These are phyloP conservation scores for Panicum virgatum DNA, from an alignment of 202 grass and related monocot genomes.

Conservation along the genomic window DNA sequence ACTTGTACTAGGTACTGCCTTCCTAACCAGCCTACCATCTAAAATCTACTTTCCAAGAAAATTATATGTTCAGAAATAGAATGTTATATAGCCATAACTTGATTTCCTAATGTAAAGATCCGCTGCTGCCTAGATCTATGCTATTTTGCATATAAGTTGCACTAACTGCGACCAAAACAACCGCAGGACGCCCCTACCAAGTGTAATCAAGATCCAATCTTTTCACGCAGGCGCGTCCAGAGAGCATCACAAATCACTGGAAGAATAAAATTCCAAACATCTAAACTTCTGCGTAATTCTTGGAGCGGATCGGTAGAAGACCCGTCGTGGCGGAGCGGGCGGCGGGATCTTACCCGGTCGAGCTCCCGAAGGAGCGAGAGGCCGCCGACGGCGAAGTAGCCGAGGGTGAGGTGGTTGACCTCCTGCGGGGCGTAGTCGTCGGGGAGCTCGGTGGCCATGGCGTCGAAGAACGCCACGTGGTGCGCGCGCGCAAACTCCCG, in stretches of 20 bases:
- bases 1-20: neutral
- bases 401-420: constrained; percentile 86
- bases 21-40: neutral
- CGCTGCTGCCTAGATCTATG: neutral
- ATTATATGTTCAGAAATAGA: neutral
- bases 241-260: neutral
- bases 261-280: neutral
- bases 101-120: neutral
- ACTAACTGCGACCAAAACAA: neutral
- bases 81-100: neutral
- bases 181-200: neutral
- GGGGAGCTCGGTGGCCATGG: constrained; percentile 53
- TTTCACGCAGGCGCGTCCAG: neutral
- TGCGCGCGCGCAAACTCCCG: constrained; percentile 27
- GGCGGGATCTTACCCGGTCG: constrained; percentile 46
- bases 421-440: constrained; percentile 63
- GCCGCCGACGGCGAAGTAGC: constrained; percentile 78
- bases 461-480: constrained; percentile 53
- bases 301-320: neutral
- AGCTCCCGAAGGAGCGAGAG: constrained; percentile 75
- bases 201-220: constrained; percentile 15
- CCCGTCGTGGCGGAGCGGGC: neutral
- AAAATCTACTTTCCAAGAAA: neutral
- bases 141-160: neutral
- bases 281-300: neutral